phyloP scores from a whole-genome alignment of 257 asterid species.

The Solanum etuberosum region DNA sequence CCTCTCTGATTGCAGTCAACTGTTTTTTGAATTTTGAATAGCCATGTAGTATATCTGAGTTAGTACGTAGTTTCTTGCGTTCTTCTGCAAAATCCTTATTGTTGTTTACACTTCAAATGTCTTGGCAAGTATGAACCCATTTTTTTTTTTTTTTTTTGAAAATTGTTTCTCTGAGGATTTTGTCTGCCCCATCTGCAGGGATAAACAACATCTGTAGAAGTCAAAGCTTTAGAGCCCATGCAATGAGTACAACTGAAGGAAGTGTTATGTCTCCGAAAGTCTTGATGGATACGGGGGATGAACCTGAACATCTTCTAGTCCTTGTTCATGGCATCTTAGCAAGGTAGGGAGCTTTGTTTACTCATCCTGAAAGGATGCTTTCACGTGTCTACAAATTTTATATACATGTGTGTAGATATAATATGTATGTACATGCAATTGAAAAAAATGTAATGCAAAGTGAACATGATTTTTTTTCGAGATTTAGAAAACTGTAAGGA shows the following conservation, averaged over 20 bases:
- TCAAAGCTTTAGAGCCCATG: constrained; percentile 42
- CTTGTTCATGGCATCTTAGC: constrained; percentile 97
- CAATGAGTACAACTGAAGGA: constrained; percentile 60
- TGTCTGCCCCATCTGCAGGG: constrained; percentile 25
- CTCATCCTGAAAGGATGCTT: not conserved
- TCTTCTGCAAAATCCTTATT: not conserved
- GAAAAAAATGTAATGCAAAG: not conserved
- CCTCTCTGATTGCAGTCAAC: not conserved
- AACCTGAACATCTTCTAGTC: constrained; percentile 93
- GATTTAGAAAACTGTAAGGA: not conserved
- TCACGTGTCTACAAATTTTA: not conserved
- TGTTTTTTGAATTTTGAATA: not conserved
- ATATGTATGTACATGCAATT: not conserved
- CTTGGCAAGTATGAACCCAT: not conserved
- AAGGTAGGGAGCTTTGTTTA: constrained; percentile 30
- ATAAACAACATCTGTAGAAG: constrained; percentile 35
- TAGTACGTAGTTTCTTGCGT: not conserved
- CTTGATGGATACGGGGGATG: constrained; percentile 22
- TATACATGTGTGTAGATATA: not conserved
- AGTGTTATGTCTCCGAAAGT: constrained; percentile 31
- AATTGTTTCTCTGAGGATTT: not conserved
- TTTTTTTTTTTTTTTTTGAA: too few relatives aligned
- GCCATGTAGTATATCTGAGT: not conserved
- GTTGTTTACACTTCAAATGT: not conserved
- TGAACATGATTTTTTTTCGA: not conserved